Base-by-base conservation (phyloP, 2,329 filamentous ascomycete genomes). In the Pestalotiopsis sp. region DNA sequence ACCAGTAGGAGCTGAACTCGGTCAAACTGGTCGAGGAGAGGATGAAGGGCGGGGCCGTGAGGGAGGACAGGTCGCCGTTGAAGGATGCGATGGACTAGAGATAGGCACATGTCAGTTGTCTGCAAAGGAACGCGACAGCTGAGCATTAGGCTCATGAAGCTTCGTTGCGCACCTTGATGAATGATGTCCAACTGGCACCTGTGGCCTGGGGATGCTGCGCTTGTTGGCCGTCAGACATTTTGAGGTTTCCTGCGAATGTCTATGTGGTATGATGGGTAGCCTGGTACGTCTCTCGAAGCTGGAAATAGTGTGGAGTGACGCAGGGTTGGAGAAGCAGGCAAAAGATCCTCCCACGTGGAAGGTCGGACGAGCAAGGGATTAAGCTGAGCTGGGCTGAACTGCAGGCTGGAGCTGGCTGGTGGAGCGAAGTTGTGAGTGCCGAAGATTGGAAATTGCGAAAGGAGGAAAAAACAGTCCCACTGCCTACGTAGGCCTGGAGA, bases 1-100 rank as follows among this genome's bases (percentile, higher is more conserved):
- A 81, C 84, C 85, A 87, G 72, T 83, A 85, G 69, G 82, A 82
- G 67, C 84, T 84, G 41, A 84, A 83, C 73, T 87, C 85, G 62
- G 85, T 83, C 4, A 86, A 74, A 74, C 77, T 79, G 52, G 76
- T 85, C 13, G 85, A 86, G 25, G 80, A 84, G 12, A 87, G 79
- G 72, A 87, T 83, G 65, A 82, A 84, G 2, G 84, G 84, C 0
- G 85, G 85, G 1, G 84, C 85, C 0, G 85, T 86, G 59, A 87
- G 80, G 67, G 86, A 86, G 68, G 85, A 82, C 20, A 87, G 81
- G 66, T 87, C 85, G 68, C 85, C 84, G 70, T 84, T 83, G 60
- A 86, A 78, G 65, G 75, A 77, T 41, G 77, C 74, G 68, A 79
- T 77, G 60, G 77, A 78, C 77, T 79, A 56, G 41, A 49, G 49